These are phyloP conservation scores for Debaryomyces coudertii DNA, from an alignment of 1,139 yeast species.

Conservation along the genomic window DNA sequence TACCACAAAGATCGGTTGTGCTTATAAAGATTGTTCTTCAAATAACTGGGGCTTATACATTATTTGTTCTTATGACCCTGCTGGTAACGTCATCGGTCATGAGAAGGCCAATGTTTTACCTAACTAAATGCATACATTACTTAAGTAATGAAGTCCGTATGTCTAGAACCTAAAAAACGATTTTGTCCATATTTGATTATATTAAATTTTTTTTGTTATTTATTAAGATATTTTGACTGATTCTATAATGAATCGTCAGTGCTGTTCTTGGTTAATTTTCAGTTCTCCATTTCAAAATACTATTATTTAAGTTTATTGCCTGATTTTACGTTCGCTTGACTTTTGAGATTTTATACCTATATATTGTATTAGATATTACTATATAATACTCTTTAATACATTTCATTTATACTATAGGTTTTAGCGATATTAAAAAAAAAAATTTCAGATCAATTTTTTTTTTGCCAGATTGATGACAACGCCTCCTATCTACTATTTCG, in stretches of 20 bases:
- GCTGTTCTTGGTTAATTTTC: slow-evolving; percentile 4
- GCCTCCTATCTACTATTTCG: slow-evolving; percentile 24
- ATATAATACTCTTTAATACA: neutral
- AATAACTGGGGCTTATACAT: slow-evolving; percentile 47
- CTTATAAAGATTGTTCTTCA: slow-evolving; percentile 44
- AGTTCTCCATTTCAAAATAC: slow-evolving; percentile 5
- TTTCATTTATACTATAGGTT: neutral
- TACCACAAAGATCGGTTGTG: slow-evolving; percentile 75
- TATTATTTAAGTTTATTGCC: slow-evolving; percentile 2
- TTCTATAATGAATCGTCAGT: neutral
- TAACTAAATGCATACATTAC: neutral
- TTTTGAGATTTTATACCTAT: slow-evolving; percentile 5
- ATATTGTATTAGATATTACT: neutral
- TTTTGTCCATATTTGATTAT: neutral
- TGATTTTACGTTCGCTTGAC: slow-evolving; percentile 6
- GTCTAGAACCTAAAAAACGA: neutral
- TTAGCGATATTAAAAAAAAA: neutral
- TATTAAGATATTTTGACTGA: neutral
- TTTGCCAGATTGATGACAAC: neutral
- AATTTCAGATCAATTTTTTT: neutral
- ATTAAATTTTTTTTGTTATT: neutral
- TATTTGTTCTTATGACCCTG: slow-evolving; percentile 50
- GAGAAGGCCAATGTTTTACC: slow-evolving; percentile 51
- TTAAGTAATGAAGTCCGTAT: neutral
- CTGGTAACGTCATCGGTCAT: slow-evolving; percentile 51